phyloP scores from a whole-genome alignment of 441 rosid species.

The Arabidopsis lyrata region DNA sequence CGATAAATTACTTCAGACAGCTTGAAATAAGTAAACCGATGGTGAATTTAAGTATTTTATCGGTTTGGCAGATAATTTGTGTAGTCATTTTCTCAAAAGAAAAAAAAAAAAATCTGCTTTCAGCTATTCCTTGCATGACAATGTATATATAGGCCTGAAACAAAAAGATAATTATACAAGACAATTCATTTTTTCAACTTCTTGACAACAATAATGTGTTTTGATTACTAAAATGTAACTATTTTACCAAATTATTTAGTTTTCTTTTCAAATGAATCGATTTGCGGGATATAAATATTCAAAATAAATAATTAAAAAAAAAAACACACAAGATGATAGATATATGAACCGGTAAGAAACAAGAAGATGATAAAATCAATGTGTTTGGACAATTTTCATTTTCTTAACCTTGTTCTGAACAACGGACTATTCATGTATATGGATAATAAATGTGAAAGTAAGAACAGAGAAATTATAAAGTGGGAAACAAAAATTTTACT shows the following conservation, averaged over 20 bases:
- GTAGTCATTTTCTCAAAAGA: slow-evolving; percentile 14
- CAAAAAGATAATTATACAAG: slow-evolving; percentile 21
- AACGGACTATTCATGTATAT: neutral
- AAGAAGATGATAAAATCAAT: neutral
- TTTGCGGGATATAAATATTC: neutral
- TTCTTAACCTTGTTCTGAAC: neutral
- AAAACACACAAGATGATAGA: neutral
- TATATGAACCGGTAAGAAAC: neutral
- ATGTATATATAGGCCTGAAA: slow-evolving; percentile 33
- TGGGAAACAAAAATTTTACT: slow-evolving; percentile 20
- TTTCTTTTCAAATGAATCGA: neutral
- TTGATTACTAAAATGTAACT: neutral
- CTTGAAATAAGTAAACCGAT: slow-evolving; percentile 36
- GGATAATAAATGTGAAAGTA: neutral
- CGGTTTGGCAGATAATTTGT: slow-evolving; percentile 34
- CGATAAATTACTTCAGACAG: slow-evolving; percentile 60
- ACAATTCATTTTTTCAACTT: neutral
- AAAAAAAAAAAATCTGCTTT: neutral
- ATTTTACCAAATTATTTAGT: neutral
- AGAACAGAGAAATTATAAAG: neutral
- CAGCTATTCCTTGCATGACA: slow-evolving; percentile 28
- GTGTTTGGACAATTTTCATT: neutral
- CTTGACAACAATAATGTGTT: neutral
- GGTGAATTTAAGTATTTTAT: slow-evolving; percentile 4
- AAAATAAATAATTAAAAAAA: no score